Evolutionary conservation across 345 rosid species (phyloP).

Genomic region (Euclidium syriacum): DNA sequence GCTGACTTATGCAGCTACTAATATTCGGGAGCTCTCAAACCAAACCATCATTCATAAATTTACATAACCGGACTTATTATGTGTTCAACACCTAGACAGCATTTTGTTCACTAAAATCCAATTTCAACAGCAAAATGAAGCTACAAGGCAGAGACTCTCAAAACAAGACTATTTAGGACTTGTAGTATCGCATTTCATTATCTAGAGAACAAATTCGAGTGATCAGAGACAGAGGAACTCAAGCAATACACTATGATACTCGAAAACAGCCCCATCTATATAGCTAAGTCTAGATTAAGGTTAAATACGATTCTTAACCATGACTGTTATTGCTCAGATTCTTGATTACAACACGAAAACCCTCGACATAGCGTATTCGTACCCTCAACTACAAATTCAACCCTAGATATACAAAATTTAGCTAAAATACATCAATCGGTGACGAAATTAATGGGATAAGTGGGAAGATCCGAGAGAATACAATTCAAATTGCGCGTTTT

Average conservation of each 20-base stretch:
- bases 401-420: not conserved
- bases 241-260: not conserved
- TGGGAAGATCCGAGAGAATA: not conserved
- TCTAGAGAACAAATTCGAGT: not conserved
- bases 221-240: not conserved
- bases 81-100: not conserved
- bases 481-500: not conserved
- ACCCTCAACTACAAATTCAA: not conserved
- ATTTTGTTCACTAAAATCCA: not conserved
- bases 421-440: not conserved
- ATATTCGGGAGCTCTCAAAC: not conserved
- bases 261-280: not conserved
- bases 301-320: not conserved
- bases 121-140: not conserved
- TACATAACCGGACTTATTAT: not conserved
- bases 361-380: too few species aligned
- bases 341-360: not conserved
- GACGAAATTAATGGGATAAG: not conserved
- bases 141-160: not conserved
- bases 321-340: not conserved
- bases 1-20: not conserved
- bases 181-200: not conserved
- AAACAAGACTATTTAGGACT: too few species aligned
- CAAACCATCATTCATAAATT: not conserved
- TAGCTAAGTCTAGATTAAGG: not conserved